A percentile compares a stretch with the other conserved stretches of the same genome.
Conservation (phyloP, 2,329 filamentous ascomycete species). For the Fusarium phyllophilum region DNA sequence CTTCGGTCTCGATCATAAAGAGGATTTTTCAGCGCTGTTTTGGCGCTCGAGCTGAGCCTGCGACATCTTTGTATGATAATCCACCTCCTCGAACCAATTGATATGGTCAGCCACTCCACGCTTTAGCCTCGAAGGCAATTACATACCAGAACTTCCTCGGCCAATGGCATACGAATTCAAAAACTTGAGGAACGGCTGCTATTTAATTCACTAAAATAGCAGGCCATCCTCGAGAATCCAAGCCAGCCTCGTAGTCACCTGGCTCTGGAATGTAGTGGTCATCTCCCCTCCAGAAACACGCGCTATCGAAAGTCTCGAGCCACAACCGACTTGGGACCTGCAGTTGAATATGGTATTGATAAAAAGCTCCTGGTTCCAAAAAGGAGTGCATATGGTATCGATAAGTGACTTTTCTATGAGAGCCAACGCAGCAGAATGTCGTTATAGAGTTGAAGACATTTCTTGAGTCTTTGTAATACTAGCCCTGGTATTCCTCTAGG, state of each 20-base stretch:
- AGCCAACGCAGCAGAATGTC: not conserved
- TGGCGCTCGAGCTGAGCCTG: rapidly evolving
- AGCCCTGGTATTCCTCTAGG: too few relatives aligned
- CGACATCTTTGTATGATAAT: too few relatives aligned
- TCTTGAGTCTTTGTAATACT: too few relatives aligned
- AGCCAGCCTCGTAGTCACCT: not conserved
- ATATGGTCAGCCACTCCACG: not conserved
- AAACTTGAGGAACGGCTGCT: not conserved
- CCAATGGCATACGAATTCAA: not conserved
- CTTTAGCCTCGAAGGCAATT: not conserved
- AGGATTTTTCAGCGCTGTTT: not conserved
- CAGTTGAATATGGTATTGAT: too few relatives aligned
- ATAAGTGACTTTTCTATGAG: rapidly evolving
- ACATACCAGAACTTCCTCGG: not conserved
- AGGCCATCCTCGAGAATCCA: not conserved
- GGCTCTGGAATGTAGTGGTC: not conserved
- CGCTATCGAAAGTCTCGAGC: not conserved
- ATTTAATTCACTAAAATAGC: not conserved
- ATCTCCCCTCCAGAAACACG: not conserved
- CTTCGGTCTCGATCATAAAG: not conserved
- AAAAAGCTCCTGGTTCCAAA: not conserved
- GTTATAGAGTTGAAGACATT: not conserved
- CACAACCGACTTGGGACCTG: not conserved
- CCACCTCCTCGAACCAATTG: not conserved
- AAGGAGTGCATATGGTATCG: not conserved